phyloP scores from a whole-genome alignment of 768 basidiomycete genomes.

The Auricularia sp. region DNA sequence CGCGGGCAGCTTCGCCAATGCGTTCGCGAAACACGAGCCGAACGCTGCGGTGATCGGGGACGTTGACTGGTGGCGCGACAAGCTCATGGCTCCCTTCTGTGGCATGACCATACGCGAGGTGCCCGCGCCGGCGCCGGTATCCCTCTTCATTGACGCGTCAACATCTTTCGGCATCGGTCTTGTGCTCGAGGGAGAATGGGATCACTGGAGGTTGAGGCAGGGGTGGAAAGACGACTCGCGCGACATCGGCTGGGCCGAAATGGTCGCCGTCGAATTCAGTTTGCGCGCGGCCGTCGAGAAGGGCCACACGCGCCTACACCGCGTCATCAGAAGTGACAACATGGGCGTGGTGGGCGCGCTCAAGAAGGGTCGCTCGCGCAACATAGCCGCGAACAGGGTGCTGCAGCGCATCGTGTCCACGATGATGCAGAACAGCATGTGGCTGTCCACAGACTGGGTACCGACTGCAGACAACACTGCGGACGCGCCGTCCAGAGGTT shows the following conservation, averaged over 20 bases:
- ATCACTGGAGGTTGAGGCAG: slow-evolving; percentile 28
- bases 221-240: slow-evolving; percentile 22
- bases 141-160: slow-evolving; percentile 33
- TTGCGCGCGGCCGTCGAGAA: slow-evolving; percentile 22
- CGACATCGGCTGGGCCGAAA: slow-evolving; percentile 37
- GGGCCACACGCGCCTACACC: slow-evolving; percentile 13
- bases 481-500: slow-evolving; percentile 25
- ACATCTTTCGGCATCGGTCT: slow-evolving; percentile 33
- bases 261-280: slow-evolving; percentile 35
- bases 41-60: not conserved
- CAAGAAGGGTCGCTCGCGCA: slow-evolving; percentile 15
- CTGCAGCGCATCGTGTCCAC: slow-evolving; percentile 21
- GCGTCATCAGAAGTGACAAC: slow-evolving; percentile 33
- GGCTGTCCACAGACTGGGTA: slow-evolving; percentile 22
- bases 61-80: not conserved
- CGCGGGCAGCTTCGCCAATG: not conserved
- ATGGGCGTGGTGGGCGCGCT: slow-evolving; percentile 29
- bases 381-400: slow-evolving; percentile 11
- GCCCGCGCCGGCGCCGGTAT: slow-evolving; percentile 14
- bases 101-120: slow-evolving; percentile 13
- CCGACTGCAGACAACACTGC: slow-evolving; percentile 25
- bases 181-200: slow-evolving; percentile 24
- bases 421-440: slow-evolving; percentile 15
- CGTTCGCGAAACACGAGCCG: not conserved
- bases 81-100: not conserved